A percentile compares a stretch with the other conserved stretches of the same genome.
Evolutionary conservation across 495 filamentous ascomycete genomes (phyloP).

Genomic region (Penicillium manginii): DNA sequence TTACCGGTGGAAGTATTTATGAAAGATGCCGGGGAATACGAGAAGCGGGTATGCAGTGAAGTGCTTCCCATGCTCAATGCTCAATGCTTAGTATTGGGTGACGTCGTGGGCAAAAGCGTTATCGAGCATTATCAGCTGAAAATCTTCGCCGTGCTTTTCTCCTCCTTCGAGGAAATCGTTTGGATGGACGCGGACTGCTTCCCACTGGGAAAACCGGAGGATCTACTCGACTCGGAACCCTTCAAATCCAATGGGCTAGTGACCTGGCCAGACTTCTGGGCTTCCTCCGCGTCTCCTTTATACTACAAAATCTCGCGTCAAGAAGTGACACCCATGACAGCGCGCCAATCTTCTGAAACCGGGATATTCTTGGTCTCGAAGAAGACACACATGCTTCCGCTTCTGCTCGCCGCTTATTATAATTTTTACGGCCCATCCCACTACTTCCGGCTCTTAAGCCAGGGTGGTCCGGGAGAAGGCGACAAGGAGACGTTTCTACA

Average conservation of each 20-base stretch:
- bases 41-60: conserved; percentile 54
- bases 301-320: conserved; percentile 60
- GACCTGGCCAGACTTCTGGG: conserved; percentile 68
- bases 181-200: conserved; percentile 66
- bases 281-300: conserved; percentile 50
- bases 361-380: conserved; percentile 64
- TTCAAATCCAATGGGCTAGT: conserved; percentile 58
- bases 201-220: conserved; percentile 54
- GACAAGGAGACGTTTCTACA: conserved; percentile 69
- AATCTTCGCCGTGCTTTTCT: conserved; percentile 62
- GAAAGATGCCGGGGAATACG: conserved; percentile 52
- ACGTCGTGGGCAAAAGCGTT: conserved; percentile 42
- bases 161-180: conserved; percentile 61
- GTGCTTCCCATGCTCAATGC: conserved; percentile 55
- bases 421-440: conserved; percentile 62
- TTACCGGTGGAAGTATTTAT: conserved; percentile 64
- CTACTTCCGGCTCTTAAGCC: conserved; percentile 62
- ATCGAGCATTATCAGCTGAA: conserved; percentile 62
- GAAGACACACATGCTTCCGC: conserved; percentile 49
- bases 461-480: conserved; percentile 60
- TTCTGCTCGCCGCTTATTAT: conserved; percentile 65
- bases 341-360: conserved; percentile 54
- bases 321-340: conserved; percentile 40
- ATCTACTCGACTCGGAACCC: conserved; percentile 53
- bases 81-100: conserved; percentile 53